These are phyloP conservation scores for Ophiostoma triangulosporum DNA, from an alignment of 2,329 filamentous ascomycete species.

Conservation along the genomic window DNA sequence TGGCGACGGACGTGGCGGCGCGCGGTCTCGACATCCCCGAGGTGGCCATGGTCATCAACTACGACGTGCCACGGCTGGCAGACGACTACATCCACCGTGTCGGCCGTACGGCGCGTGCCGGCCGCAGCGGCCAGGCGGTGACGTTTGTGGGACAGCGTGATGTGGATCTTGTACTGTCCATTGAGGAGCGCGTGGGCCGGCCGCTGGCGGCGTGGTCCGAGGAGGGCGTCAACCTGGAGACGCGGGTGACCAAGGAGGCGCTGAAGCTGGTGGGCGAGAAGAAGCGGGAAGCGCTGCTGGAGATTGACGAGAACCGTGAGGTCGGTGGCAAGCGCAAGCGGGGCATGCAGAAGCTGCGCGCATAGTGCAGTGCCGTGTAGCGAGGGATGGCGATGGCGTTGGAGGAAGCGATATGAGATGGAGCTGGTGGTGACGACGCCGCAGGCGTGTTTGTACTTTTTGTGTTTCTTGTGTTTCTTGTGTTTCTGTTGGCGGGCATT, in stretches of 20 bases:
- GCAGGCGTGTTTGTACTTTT: background rate
- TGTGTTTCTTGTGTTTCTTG: background rate
- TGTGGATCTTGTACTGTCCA: slow-evolving; percentile 78
- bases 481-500: background rate
- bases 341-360: slow-evolving; percentile 41
- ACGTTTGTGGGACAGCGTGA: slow-evolving; percentile 89
- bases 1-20: slow-evolving; percentile 90
- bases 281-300: slow-evolving; percentile 80
- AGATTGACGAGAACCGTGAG: slow-evolving; percentile 85
- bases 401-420: background rate
- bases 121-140: slow-evolving; percentile 66
- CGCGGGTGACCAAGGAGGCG: slow-evolving; percentile 68
- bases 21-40: slow-evolving; percentile 91
- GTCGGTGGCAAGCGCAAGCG: slow-evolving; percentile 72
- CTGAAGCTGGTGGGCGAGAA: slow-evolving; percentile 89
- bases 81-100: slow-evolving; percentile 97
- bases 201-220: slow-evolving; percentile 77
- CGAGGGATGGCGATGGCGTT: background rate
- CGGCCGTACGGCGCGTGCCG: slow-evolving; percentile 87
- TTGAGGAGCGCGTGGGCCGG: slow-evolving; percentile 69
- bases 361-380: background rate
- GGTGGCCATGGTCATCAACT: slow-evolving; percentile 84
- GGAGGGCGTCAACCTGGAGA: slow-evolving; percentile 89
- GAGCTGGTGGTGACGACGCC: background rate
- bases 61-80: slow-evolving; percentile 87